phyloP scores from a whole-genome alignment of 1,139 yeast genomes.

The Arxiozyma telluris region DNA sequence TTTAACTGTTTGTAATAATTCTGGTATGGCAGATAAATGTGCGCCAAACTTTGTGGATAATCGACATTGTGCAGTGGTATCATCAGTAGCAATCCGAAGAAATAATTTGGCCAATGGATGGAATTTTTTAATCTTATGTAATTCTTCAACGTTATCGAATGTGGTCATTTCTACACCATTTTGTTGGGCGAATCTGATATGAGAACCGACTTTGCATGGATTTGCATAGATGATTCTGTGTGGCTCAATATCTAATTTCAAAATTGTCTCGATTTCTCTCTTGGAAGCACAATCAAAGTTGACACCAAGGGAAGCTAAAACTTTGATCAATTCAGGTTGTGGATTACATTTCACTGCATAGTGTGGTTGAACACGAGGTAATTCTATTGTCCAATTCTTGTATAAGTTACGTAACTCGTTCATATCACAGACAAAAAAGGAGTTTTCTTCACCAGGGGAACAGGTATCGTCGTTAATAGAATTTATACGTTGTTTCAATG shows the following conservation, averaged over 20 bases:
- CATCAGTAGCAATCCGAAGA: conserved; percentile 83
- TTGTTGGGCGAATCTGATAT: conserved; percentile 58
- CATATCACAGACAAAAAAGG: conserved; percentile 83
- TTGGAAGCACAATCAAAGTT: conserved; percentile 94
- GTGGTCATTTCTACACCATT: conserved; percentile 63
- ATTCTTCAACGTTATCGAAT: conserved; percentile 81
- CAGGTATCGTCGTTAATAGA: conserved; percentile 51
- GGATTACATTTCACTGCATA: conserved; percentile 96
- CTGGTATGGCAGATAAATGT: conserved; percentile 44
- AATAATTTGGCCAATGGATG: conserved; percentile 66
- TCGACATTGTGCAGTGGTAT: conserved; percentile 78
- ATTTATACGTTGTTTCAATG: conserved; percentile 38
- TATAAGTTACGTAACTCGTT: conserved; percentile 60
- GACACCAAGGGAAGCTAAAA: conserved; percentile 53
- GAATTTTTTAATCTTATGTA: conserved; percentile 56
- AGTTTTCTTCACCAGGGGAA: conserved; percentile 71
- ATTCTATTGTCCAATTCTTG: conserved; percentile 47
- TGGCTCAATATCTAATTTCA: conserved; percentile 54
- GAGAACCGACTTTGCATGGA: conserved; percentile 84
- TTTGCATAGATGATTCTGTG: conserved; percentile 79
- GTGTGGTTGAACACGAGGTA: conserved; percentile 74
- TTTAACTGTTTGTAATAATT: conserved; percentile 54
- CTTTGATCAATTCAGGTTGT: conserved; percentile 47
- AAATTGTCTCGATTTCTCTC: conserved; percentile 64
- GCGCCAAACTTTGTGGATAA: conserved; percentile 89